These are phyloP conservation scores for Aureobasidium melanogenum DNA, from an alignment of 2,329 filamentous ascomycete genomes.

Conservation along the genomic window DNA sequence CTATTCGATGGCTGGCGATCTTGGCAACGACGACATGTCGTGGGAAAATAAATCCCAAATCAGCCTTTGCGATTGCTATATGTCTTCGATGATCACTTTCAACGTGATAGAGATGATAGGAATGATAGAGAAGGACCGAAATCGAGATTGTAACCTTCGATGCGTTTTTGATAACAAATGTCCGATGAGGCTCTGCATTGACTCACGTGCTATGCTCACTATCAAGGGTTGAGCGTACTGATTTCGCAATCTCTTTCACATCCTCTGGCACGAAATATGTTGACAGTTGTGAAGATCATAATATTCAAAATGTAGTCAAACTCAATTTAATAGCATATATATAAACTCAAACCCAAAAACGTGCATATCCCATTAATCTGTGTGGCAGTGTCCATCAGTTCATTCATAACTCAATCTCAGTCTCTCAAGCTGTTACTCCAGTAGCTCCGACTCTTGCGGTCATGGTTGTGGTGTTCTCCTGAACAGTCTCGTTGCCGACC, in stretches of 20 bases:
- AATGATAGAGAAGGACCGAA: neutral
- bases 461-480: neutral
- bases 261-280: neutral
- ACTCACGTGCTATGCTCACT: neutral
- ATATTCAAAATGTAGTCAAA: neutral
- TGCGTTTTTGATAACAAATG: neutral
- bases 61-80: neutral
- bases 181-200: neutral
- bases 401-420: neutral
- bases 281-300: neutral
- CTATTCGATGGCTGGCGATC: neutral
- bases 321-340: neutral
- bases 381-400: neutral
- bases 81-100: neutral
- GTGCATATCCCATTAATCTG: neutral
- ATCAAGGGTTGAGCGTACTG: neutral
- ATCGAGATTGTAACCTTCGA: neutral
- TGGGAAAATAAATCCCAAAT: neutral
- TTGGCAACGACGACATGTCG: slow-evolving; percentile 10
- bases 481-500: slow-evolving; percentile 3
- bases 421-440: neutral
- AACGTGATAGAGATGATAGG: too few relatives aligned
- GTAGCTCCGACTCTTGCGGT: neutral
- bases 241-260: too few relatives aligned
- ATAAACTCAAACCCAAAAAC: neutral